Evolutionary conservation across 2,329 filamentous ascomycete species (phyloP).

Genomic region (Hymenoscyphus linearis): DNA sequence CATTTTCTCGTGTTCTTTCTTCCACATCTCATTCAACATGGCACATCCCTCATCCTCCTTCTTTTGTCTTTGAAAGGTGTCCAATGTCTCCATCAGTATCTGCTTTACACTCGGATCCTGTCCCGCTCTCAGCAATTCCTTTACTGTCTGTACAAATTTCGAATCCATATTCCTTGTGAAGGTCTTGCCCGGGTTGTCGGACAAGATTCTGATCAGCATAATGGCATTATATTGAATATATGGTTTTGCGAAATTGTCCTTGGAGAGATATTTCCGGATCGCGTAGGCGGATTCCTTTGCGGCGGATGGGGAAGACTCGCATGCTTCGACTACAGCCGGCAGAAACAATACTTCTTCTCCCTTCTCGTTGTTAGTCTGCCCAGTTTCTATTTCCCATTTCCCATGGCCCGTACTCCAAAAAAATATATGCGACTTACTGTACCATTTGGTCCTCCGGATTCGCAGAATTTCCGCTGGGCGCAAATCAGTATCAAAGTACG

Average conservation of each 20-base stretch:
- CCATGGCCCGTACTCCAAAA: background rate
- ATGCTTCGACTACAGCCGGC: constrained; percentile 87
- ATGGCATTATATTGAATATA: constrained; percentile 91
- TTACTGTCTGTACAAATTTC: constrained; percentile 72
- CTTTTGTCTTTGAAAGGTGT: constrained; percentile 64
- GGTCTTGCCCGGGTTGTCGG: constrained; percentile 82
- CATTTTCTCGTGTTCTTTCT: constrained; percentile 68
- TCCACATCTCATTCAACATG: constrained; percentile 79
- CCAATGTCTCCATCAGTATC: constrained; percentile 81
- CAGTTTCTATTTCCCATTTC: no score
- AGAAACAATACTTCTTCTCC: constrained; percentile 90
- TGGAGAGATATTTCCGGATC: constrained; percentile 77
- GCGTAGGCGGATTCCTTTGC: constrained; percentile 74
- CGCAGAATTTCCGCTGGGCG: constrained; percentile 71
- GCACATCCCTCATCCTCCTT: constrained; percentile 67
- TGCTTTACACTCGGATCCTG: constrained; percentile 74
- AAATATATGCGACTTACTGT: constrained; percentile 38
- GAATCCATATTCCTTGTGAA: constrained; percentile 90
- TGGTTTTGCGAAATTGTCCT: constrained; percentile 59
- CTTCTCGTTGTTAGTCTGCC: constrained; percentile 34
- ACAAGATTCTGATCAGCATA: constrained; percentile 88
- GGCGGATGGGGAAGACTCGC: constrained; percentile 84
- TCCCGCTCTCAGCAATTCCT: constrained; percentile 66
- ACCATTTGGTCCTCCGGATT: constrained; percentile 58
- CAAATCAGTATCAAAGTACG: constrained; percentile 6